A percentile compares a stretch with the other conserved stretches of the same genome.
Conservation (phyloP, 768 basidiomycete species). For the Calocera viscosa region DNA sequence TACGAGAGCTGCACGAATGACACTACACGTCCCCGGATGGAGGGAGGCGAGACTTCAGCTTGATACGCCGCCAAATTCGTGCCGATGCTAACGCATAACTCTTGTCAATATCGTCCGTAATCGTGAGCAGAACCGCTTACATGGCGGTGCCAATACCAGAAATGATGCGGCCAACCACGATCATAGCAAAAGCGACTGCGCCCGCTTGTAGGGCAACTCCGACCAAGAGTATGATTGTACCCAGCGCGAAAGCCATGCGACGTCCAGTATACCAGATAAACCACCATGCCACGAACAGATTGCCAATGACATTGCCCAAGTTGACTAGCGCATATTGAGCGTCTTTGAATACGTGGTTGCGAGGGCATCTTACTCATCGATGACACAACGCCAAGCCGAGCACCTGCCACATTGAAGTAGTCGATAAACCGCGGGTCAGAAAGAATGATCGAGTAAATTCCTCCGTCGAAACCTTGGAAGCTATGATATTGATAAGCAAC, state of each 20-base stretch:
- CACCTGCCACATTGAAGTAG: not conserved
- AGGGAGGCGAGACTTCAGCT: not conserved
- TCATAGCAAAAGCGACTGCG: constrained; percentile 2
- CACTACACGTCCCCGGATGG: not conserved
- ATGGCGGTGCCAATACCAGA: not conserved
- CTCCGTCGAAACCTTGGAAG: not conserved
- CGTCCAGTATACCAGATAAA: constrained; percentile 3
- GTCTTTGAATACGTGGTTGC: not conserved
- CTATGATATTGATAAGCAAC: not conserved
- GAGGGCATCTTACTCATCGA: not conserved
- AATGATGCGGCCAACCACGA: constrained; percentile 4
- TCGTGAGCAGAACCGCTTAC: not conserved
- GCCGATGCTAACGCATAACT: not conserved
- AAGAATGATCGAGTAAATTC: not conserved
- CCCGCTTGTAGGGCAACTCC: not conserved
- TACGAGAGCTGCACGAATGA: constrained; percentile 2
- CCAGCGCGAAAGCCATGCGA: not conserved
- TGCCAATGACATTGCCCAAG: not conserved
- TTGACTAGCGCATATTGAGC: not conserved
- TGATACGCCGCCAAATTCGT: not conserved
- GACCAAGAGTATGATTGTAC: not conserved
- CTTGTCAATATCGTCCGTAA: not conserved
- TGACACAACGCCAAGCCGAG: not conserved
- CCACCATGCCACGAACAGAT: constrained; percentile 4
- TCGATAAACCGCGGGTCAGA: not conserved